Percentiles rank a stretch among this genome's conserved stretches.
These are phyloP conservation scores for Saccharomycopsis guyanensis DNA, from an alignment of 805 yeast genomes.

Conservation along the genomic window DNA sequence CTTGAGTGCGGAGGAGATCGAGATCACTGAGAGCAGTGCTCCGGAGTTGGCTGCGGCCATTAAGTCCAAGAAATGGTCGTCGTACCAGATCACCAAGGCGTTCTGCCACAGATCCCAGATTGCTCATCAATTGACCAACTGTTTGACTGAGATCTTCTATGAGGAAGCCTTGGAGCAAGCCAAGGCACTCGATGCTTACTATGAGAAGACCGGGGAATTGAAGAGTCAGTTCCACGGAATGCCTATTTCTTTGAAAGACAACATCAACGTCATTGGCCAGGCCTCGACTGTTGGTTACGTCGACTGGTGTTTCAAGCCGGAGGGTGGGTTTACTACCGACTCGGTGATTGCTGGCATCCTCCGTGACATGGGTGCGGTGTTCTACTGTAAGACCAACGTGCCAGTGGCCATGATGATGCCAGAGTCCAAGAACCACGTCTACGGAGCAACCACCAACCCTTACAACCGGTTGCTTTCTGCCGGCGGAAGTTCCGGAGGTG, in stretches of 20 bases:
- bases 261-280: slow-evolving; percentile 35
- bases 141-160: slow-evolving; percentile 34
- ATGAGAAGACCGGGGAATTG: slow-evolving; percentile 35
- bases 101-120: slow-evolving; percentile 53
- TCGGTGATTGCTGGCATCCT: slow-evolving; percentile 25
- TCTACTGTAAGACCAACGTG: slow-evolving; percentile 57
- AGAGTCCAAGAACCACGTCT: slow-evolving; percentile 54
- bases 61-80: slow-evolving; percentile 30
- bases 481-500: slow-evolving; percentile 71
- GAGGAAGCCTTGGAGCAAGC: slow-evolving; percentile 56
- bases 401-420: slow-evolving; percentile 68
- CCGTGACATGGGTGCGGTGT: slow-evolving; percentile 43
- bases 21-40: slow-evolving; percentile 33
- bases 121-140: slow-evolving; percentile 46
- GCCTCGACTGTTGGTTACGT: slow-evolving; percentile 44
- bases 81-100: slow-evolving; percentile 45
- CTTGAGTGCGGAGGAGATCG: slow-evolving; percentile 30
- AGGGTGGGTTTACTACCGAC: slow-evolving; percentile 12
- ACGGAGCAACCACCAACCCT: slow-evolving; percentile 54
- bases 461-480: slow-evolving; percentile 48
- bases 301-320: slow-evolving; percentile 17
- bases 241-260: slow-evolving; percentile 53
- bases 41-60: slow-evolving; percentile 27
- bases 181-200: slow-evolving; percentile 45
- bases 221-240: slow-evolving; percentile 62